phyloP scores from a whole-genome alignment of 306 rosid species.

The Abrus pulchellus region DNA sequence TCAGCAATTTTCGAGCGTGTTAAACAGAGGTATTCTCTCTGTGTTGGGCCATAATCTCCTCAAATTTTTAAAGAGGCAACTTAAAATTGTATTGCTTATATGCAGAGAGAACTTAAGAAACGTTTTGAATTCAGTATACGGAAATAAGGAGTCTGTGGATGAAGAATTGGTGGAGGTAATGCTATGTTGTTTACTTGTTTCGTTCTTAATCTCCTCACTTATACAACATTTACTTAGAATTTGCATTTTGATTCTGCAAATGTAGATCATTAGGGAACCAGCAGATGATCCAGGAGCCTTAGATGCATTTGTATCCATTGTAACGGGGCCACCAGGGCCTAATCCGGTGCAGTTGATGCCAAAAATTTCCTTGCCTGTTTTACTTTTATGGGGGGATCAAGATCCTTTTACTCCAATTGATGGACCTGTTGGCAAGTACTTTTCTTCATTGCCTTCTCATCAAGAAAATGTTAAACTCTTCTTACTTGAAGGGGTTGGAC shows the following conservation, averaged over 20 bases:
- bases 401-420: constrained; percentile 95
- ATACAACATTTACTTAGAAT: constrained; percentile 2
- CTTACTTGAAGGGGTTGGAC: constrained; percentile 86
- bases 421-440: constrained; percentile 94
- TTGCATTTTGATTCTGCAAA: constrained; percentile 28
- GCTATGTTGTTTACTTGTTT: constrained; percentile 23
- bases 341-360: constrained; percentile 82
- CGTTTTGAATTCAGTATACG: constrained; percentile 76
- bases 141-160: constrained; percentile 83
- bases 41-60: neutral
- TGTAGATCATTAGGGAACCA: constrained; percentile 87
- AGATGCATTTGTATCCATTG: constrained; percentile 86
- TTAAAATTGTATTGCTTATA: constrained; percentile 34
- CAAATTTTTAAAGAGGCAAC: neutral
- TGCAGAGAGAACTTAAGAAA: constrained; percentile 82
- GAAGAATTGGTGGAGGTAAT: constrained; percentile 88
- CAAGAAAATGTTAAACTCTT: constrained; percentile 65
- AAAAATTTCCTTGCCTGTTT: constrained; percentile 68
- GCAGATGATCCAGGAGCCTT: constrained; percentile 78
- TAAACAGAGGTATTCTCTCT: constrained; percentile 67
- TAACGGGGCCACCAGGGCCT: constrained; percentile 95
- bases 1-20: constrained; percentile 82
- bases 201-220: neutral
- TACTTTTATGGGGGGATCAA: constrained; percentile 88
- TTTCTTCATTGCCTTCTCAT: constrained; percentile 65